phyloP scores from a whole-genome alignment of 2,329 filamentous ascomycete genomes.

The Xylaria sp. region DNA sequence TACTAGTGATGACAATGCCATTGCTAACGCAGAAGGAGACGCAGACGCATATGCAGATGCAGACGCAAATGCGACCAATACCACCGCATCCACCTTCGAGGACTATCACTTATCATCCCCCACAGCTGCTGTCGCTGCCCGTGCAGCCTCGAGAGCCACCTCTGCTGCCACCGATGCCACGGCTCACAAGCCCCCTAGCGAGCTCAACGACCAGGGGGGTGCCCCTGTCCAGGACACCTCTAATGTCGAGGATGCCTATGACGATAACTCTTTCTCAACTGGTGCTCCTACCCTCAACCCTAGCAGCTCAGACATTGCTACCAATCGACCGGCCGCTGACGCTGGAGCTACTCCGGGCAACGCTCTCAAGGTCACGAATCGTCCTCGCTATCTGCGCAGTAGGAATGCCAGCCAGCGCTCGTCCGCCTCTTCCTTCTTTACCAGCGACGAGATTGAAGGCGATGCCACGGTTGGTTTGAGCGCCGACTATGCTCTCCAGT shows the following conservation, averaged over 20 bases:
- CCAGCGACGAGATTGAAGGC: constrained; percentile 73
- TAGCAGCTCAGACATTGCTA: constrained; percentile 50
- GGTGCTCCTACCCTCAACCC: constrained; percentile 48
- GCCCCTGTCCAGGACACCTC: constrained; percentile 43
- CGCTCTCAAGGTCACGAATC: constrained; percentile 58
- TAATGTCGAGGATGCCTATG: constrained; percentile 49
- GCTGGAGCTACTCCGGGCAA: constrained; percentile 60
- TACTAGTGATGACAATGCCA: not conserved
- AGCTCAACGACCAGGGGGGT: constrained; percentile 37
- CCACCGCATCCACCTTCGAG: constrained; percentile 64
- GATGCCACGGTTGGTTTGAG: constrained; percentile 75
- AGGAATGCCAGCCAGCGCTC: constrained; percentile 68
- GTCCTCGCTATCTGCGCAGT: constrained; percentile 69
- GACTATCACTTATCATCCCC: constrained; percentile 63
- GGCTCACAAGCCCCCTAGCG: constrained; percentile 34
- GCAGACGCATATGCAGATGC: not conserved
- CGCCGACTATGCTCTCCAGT: constrained; percentile 84
- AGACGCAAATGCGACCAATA: constrained; percentile 48
- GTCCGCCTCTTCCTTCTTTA: constrained; percentile 69
- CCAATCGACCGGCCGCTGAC: constrained; percentile 52
- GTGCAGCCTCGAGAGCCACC: constrained; percentile 59
- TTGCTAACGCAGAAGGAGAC: not conserved
- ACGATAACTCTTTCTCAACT: constrained; percentile 46
- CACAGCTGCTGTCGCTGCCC: constrained; percentile 64
- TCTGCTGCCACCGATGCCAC: constrained; percentile 56